These are phyloP conservation scores for Tulasnella sp. DNA, from an alignment of 768 basidiomycete genomes.

Conservation along the genomic window DNA sequence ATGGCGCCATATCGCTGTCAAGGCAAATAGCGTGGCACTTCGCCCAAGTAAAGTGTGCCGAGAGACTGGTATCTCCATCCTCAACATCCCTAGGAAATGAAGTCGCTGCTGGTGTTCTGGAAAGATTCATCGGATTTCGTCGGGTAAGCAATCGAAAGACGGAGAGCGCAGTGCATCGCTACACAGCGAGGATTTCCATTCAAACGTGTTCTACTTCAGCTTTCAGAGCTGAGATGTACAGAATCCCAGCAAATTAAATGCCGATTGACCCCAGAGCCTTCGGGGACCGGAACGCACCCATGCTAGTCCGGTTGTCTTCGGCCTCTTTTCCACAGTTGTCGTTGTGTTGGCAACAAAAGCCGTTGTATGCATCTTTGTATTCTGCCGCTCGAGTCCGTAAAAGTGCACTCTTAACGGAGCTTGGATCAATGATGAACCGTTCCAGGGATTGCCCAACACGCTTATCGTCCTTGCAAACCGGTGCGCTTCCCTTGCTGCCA, in stretches of 20 bases:
- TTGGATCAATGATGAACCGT: neutral
- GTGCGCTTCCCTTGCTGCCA: neutral
- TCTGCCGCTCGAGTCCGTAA: neutral
- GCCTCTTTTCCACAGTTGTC: neutral
- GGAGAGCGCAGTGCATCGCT: neutral
- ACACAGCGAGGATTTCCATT: neutral
- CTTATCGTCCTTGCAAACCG: neutral
- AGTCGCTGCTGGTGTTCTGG: neutral
- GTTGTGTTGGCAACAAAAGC: neutral
- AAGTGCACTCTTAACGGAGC: neutral
- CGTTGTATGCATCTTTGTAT: neutral
- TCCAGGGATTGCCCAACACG: neutral
- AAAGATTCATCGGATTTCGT: neutral
- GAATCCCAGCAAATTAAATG: neutral
- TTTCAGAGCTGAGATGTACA: neutral
- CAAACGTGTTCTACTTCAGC: neutral
- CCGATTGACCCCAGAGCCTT: neutral
- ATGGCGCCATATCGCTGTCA: neutral
- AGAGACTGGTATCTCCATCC: neutral
- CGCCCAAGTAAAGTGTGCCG: neutral
- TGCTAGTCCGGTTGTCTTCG: neutral
- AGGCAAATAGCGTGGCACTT: neutral
- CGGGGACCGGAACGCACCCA: neutral
- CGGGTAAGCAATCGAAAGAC: neutral
- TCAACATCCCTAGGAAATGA: neutral